These are phyloP conservation scores for Fusarium sambucinum DNA, from an alignment of 2,329 filamentous ascomycete species.

Conservation along the genomic window DNA sequence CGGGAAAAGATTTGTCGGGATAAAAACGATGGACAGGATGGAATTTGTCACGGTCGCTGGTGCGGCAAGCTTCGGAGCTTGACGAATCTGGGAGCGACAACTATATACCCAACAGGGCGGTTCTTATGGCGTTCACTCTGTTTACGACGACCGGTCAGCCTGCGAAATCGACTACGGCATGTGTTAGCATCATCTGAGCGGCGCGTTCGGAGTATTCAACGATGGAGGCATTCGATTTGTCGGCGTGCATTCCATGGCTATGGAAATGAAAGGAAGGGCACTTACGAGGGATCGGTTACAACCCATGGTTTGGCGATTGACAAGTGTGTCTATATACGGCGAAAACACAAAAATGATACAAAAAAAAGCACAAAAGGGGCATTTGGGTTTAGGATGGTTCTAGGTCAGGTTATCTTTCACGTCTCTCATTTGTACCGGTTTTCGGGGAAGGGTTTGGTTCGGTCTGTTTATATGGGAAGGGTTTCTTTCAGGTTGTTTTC, in stretches of 20 bases:
- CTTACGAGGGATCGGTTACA: conserved; percentile 26
- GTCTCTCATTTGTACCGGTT: conserved; percentile 40
- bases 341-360: conserved; percentile 33
- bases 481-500: conserved; percentile 39
- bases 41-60: conserved; percentile 22
- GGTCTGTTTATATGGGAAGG: conserved; percentile 35
- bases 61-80: conserved; percentile 32
- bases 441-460: conserved; percentile 34
- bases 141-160: conserved; percentile 34
- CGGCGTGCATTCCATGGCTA: conserved; percentile 36
- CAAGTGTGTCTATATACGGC: conserved; percentile 36
- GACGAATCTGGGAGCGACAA: conserved; percentile 34
- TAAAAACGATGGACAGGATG: conserved; percentile 34
- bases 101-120: conserved; percentile 46
- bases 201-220: conserved; percentile 40
- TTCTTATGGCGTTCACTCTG: conserved; percentile 43
- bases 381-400: conserved; percentile 40
- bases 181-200: conserved; percentile 38
- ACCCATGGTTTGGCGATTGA: conserved; percentile 31
- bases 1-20: conserved; percentile 32
- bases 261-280: conserved; percentile 27
- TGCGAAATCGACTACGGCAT: conserved; percentile 42
- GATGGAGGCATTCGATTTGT: conserved; percentile 42
- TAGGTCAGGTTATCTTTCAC: conserved; percentile 26
- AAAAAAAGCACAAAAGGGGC: conserved; percentile 36